Evolutionary conservation across 2,329 filamentous ascomycete genomes (phyloP).

Genomic region (Elsinoe arachidis): DNA sequence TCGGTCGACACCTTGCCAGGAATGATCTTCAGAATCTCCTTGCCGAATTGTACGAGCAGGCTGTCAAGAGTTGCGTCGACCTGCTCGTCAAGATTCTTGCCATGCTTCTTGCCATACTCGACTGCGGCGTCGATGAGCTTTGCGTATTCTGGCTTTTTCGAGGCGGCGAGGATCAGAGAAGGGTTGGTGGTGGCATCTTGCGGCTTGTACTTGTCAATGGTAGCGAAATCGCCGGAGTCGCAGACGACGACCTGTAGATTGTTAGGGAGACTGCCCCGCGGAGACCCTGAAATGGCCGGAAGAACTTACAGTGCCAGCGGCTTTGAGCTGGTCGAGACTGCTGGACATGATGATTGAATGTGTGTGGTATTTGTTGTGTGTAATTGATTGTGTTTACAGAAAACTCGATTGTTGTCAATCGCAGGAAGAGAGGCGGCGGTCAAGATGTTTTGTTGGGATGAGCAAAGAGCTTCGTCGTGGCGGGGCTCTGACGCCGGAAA

Average conservation of each 20-base stretch:
- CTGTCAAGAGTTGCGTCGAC: constrained; percentile 85
- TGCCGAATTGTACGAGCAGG: constrained; percentile 95
- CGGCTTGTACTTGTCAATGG: constrained; percentile 99
- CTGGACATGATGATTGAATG: constrained; percentile 55
- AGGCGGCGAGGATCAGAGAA: constrained; percentile 92
- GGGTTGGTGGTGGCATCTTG: constrained; percentile 99
- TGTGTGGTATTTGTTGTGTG: background rate
- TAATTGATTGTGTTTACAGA: background rate
- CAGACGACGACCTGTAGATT: constrained; percentile 72
- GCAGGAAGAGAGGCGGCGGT: constrained; percentile 2
- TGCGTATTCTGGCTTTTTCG: constrained; percentile 96
- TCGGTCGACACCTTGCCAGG: constrained; percentile 98
- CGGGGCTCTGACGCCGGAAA: constrained; percentile 3
- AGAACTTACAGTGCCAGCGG: constrained; percentile 80
- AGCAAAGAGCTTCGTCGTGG: constrained; percentile 9
- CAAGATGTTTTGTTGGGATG: constrained; percentile 12
- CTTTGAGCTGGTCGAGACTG: constrained; percentile 95
- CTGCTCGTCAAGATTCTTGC: constrained; percentile 62
- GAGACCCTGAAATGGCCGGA: constrained; percentile 10
- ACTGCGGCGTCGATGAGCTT: constrained; percentile 82
- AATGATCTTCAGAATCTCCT: constrained; percentile 92
- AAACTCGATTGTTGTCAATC: background rate
- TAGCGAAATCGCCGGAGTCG: constrained; percentile 78
- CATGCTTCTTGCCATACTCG: constrained; percentile 71
- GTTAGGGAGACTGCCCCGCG: constrained; percentile 13